Evolutionary conservation across 1,139 yeast genomes (phyloP), one percentile per base, ranked within the genome.

Genomic region (Sugiyamaella sp.): DNA sequence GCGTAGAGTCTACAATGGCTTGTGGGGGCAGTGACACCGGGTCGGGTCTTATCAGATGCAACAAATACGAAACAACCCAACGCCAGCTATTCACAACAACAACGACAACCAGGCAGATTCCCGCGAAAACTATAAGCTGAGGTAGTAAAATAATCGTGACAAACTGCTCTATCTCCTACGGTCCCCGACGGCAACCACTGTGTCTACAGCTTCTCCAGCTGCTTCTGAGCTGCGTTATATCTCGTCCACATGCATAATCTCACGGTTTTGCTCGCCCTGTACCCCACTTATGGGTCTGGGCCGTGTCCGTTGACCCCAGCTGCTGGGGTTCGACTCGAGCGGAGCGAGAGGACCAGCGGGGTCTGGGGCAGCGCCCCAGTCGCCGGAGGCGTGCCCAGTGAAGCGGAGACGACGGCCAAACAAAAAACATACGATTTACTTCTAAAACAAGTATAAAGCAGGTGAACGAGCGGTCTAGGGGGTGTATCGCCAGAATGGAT

Each of bases 401-500:
- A 6, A 24, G 29, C 9, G 5, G 29, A 24, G 29, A 24, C 10
- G 5, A 5, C 5, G 5, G 10, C 5, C 29, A 6, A 24, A 24
- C 5, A 6, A 24, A 24, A 5, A 24, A 24, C 29, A 10, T 24
- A 6, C 14, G 3, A 19, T 35, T 35, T 4, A 35, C 17, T 9
- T 12, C 20, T 16, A 33, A 4, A 16, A n/a, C n/a, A n/a, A n/a
- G n/a, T n/a, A n/a, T n/a, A n/a, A n/a, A n/a, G n/a, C n/a, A n/a
- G n/a, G n/a, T n/a, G n/a, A n/a, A n/a, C n/a, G n/a, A n/a, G n/a
- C n/a, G n/a, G n/a, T 20, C 32, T 25, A 53, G 21, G 53, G 47
- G 21, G 53, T 53, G 22, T 53, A 49, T 14, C 56, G 44, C 56
- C 56, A 53, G 35, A 49, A 48, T 12, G 56, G 56, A 43, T 53